Conservation (phyloP, 2,329 filamentous ascomycete species). For the Akanthomyces muscarius region DNA sequence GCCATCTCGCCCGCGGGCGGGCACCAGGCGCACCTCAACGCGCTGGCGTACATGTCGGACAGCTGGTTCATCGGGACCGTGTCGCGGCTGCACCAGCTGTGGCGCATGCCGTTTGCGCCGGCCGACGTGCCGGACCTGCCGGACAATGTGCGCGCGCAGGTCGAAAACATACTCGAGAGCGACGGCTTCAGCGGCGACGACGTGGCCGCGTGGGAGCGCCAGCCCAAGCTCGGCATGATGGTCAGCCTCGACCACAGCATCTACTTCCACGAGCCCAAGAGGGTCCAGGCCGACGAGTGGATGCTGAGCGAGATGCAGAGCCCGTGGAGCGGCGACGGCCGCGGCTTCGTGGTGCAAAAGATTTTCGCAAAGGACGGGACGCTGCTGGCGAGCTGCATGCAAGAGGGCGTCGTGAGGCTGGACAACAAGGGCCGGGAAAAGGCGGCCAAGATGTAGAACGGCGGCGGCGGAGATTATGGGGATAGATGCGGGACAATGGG, state of each 20-base stretch:
- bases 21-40: slow-evolving; percentile 75
- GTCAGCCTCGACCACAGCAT: slow-evolving; percentile 74
- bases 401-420: slow-evolving; percentile 60
- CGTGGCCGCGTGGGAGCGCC: slow-evolving; percentile 45
- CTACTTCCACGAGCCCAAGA: slow-evolving; percentile 60
- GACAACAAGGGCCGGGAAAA: slow-evolving; percentile 38
- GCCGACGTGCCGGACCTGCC: slow-evolving; percentile 51
- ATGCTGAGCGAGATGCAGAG: slow-evolving; percentile 77
- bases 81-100: slow-evolving; percentile 73
- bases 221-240: slow-evolving; percentile 74
- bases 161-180: slow-evolving; percentile 37
- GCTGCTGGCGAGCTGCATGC: slow-evolving; percentile 72
- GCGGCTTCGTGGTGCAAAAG: slow-evolving; percentile 71
- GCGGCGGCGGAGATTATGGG: neutral
- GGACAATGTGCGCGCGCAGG: slow-evolving; percentile 34
- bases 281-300: slow-evolving; percentile 65
- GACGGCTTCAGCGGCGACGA: slow-evolving; percentile 37
- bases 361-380: slow-evolving; percentile 69
- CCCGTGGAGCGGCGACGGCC: slow-evolving; percentile 74
- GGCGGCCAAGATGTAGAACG: slow-evolving; percentile 30
- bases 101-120: slow-evolving; percentile 60
- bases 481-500: neutral
- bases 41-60: slow-evolving; percentile 90
- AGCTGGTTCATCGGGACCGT: slow-evolving; percentile 92
- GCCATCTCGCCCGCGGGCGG: slow-evolving; percentile 70